Evolutionary conservation across 495 filamentous ascomycete genomes (phyloP), one percentile per base, ranked within the genome.

Genomic region (Penicillium arizonense): DNA sequence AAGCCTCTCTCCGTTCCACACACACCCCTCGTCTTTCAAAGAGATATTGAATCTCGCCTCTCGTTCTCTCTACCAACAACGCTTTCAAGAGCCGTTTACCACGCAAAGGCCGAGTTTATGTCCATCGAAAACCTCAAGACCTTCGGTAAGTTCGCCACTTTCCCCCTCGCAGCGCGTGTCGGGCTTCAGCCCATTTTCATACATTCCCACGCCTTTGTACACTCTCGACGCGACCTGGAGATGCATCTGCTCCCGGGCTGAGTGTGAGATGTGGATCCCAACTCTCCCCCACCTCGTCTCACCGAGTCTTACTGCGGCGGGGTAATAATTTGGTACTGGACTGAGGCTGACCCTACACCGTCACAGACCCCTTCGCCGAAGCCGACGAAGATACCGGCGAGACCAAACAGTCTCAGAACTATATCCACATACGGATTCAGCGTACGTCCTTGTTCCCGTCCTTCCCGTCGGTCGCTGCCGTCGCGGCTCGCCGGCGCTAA

Each of bases 101-200:
- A 62, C 55, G 32, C 51, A 76, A 73, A 78, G 69, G 69, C 71
- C 77, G 78, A 90, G 88, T 96, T 95, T 96, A 97, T 96, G 92
- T 96, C 91, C 87, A 96, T 96, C 90, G 89, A 96, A 94, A 97
- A 97, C 84, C 90, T 97, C 79, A 96, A 96, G 86, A 87, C 90
- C 85, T 94, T 93, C 87, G 94, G 92, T 96, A 74, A 77, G 91
- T 82, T 60, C 57, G 58, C 62, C 68, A 71, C 59, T 62, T 64
- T 54, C 57, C 59, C 55, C 53, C 63, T 51, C 62, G 55, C 23
- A 37, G 55, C 52, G 60, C 50, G 47, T 51, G 48, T 51, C 37
- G 26, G 47, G 42, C 44, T 24, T 35, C 50, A 37, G 11, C 40
- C 43, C 32, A 24, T 18, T 12, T 20, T 10, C 32, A 26, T 14